Conservation (phyloP, 2,329 filamentous ascomycete genomes). For the Monilinia aucupariae region DNA sequence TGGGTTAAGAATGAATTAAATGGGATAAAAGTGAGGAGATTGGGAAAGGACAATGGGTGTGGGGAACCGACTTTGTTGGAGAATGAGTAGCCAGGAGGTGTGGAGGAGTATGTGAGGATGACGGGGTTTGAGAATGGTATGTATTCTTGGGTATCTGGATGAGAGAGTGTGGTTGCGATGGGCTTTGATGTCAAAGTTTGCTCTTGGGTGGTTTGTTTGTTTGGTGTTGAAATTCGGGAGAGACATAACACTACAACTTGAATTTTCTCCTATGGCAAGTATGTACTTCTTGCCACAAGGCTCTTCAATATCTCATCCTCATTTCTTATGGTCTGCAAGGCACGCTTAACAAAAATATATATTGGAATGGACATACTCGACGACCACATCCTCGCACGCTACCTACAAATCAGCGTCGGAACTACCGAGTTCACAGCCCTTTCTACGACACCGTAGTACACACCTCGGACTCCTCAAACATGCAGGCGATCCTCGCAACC, state of each 20-base stretch:
- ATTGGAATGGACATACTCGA: constrained; percentile 28
- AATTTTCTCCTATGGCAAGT: neutral
- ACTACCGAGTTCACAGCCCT: constrained; percentile 18
- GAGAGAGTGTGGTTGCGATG: no score
- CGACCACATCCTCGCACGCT: constrained; percentile 21
- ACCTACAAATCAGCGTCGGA: constrained; percentile 16
- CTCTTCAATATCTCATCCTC: neutral
- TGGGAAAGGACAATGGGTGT: neutral
- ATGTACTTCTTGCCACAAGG: neutral
- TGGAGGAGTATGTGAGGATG: neutral
- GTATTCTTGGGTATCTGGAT: neutral
- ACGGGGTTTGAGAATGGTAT: neutral
- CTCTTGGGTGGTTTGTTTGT: neutral
- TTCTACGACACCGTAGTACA: constrained; percentile 38
- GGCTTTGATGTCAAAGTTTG: neutral
- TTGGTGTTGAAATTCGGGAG: neutral
- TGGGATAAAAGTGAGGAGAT: neutral
- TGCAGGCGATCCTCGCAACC: constrained; percentile 34
- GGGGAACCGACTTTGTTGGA: neutral
- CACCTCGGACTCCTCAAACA: constrained; percentile 38
- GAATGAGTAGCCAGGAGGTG: neutral
- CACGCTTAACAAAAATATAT: constrained; percentile 3
- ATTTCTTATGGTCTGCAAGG: neutral
- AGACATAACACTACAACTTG: neutral
- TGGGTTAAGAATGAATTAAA: neutral